Percentiles rank a stretch among this genome's conserved stretches.
Conservation (phyloP, 140 eudicot species). For the Oenanthe javanica region DNA sequence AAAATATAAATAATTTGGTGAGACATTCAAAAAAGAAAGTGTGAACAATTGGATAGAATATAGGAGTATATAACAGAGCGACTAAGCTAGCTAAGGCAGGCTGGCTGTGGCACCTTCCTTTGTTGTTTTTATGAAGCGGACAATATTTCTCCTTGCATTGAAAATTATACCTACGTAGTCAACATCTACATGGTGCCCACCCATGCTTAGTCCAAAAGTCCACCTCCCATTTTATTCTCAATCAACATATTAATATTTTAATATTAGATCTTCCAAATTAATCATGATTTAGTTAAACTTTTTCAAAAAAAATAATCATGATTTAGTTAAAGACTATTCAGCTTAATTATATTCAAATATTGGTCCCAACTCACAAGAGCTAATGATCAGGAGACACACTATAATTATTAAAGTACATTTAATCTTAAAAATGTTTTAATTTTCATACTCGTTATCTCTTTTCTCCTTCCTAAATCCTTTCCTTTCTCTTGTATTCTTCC, state of each 20-base stretch:
- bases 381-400: not conserved
- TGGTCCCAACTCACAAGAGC: not conserved
- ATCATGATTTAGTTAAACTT: not conserved
- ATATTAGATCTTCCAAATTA: not conserved
- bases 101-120: slow-evolving; percentile 4
- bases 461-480: not conserved
- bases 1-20: no score
- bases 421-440: not conserved
- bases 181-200: not conserved
- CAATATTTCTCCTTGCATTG: not conserved
- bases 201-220: slow-evolving; percentile 3
- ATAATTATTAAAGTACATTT: no score
- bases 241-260: not conserved
- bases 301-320: not conserved
- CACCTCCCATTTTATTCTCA: slow-evolving; percentile 1
- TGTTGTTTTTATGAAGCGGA: not conserved
- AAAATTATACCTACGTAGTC: not conserved
- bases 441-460: not conserved
- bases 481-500: not conserved
- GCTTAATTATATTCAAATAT: not conserved
- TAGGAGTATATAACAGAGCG: not conserved
- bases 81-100: not conserved
- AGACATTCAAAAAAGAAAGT: no score
- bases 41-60: no score
- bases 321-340: not conserved